phyloP scores from a whole-genome alignment of 352 stramenopile genomes.

The Thalassiosira ordinaria region DNA sequence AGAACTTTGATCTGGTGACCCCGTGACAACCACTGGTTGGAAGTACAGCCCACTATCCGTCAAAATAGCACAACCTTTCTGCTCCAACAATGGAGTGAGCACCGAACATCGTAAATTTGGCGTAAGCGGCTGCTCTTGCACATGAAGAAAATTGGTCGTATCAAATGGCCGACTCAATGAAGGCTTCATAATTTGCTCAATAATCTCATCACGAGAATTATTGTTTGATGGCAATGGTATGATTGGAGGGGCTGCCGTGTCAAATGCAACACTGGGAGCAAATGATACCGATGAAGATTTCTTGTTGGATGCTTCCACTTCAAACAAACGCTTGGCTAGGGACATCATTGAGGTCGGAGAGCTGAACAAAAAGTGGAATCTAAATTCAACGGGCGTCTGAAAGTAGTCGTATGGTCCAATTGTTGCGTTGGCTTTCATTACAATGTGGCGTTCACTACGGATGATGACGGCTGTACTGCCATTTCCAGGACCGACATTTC shows the following conservation, averaged over 20 bases:
- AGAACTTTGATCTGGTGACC: conserved; percentile 19
- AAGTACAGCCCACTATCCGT: conserved; percentile 78
- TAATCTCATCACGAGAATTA: conserved; percentile 44
- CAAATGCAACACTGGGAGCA: conserved; percentile 28
- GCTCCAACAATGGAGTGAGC: conserved; percentile 57
- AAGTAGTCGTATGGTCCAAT: conserved; percentile 67
- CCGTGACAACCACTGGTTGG: conserved; percentile 48
- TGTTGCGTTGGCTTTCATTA: conserved; percentile 69
- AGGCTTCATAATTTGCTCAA: conserved; percentile 62
- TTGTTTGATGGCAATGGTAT: conserved; percentile 30
- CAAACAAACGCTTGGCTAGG: conserved; percentile 59
- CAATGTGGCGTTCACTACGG: conserved; percentile 42
- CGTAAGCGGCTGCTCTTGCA: conserved; percentile 66
- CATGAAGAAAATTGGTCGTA: conserved; percentile 64
- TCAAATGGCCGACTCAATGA: conserved; percentile 68
- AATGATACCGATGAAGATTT: conserved; percentile 30
- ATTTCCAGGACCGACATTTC: conserved; percentile 1
- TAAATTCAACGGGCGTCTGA: conserved; percentile 49
- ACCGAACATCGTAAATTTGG: conserved; percentile 53
- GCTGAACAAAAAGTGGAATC: conserved; percentile 79
- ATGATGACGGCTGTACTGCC: conserved; percentile 10
- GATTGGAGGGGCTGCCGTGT: conserved; percentile 31
- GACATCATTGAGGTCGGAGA: conserved; percentile 58
- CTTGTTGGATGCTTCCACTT: conserved; percentile 24
- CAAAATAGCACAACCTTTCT: conserved; percentile 64